Evolutionary conservation across 768 basidiomycete genomes (phyloP), one percentile per base, ranked within the genome.

Genomic region (Mrakia blollopis): DNA sequence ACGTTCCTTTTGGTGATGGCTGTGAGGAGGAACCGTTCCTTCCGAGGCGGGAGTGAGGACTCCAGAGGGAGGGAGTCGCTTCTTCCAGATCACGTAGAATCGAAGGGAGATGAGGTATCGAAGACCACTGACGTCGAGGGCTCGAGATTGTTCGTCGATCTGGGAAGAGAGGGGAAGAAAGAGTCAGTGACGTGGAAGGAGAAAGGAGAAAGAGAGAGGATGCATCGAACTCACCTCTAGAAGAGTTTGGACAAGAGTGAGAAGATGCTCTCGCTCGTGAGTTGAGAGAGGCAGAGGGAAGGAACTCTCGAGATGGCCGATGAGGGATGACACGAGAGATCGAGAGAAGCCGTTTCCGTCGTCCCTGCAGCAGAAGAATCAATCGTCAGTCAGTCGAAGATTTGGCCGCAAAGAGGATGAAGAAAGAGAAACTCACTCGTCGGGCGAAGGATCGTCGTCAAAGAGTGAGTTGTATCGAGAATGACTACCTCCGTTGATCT

Each of bases 101-200:
- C 93, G 89, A 89, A 98, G 91, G 21, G 93, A 92, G 75, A 94
- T 91, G 47, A 98, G 87, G 84, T 95, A 99, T 63, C 96, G 90
- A 65, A 97, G 86, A 1, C 96, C 97, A 82, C 94, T 95, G 2
- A 92, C 85, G 83, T 99, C 96, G 35, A 98, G 85, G 0, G 95
- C 89, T n/a, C 94, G 89, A 2, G 89, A 88, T 82, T 95, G 93
- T 80, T 93, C 91, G 68, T 98, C 92, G 50, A 93, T 90, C 93
- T 97, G 79, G 41, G 0, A 47, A 23, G 39, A 73, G 62, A 13
- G 41, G 28, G 44, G 32, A n/a, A n/a, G 21, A 50, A 30, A n/a
- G 25, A 28, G 32, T 28, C 18, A 1, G 74, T 35, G 1, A 37
- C 10, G 28, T 18, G 35, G 10, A 8, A 71, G 37, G 1, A 35